Base-by-base conservation (phyloP, 306 rosid species). In the Gleditsia sinensis region DNA sequence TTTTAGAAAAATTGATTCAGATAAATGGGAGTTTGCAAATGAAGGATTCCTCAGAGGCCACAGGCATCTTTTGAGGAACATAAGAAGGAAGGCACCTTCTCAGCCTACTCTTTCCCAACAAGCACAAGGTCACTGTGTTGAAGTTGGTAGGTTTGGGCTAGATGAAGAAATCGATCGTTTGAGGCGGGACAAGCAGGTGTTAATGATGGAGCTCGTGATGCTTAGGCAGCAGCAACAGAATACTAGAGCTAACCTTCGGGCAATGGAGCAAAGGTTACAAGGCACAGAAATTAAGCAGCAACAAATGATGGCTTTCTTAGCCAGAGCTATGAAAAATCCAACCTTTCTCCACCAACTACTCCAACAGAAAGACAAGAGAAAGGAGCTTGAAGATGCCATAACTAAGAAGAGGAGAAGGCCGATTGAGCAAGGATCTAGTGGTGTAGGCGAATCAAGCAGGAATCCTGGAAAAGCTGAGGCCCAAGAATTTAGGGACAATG, bases 291-390 rank as follows among this genome's bases (percentile, higher is more conserved):
- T 19, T 51, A 91, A 83, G 84, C 98, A 93, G 82, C 85, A 78
- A 32, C 92, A 93, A 23, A 93, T 89, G 97, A 91, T 89, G 96
- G 62, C 87, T 34, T 93, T 91, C 91, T 81, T 93, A 76, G 94
- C 96, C 7, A 87, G 91, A 80, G 96, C 91, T 2, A 80, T 91
- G 85, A 88, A 85, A 71, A 93, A 88, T 34, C 97, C 97, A 16
- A 66, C 80, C 7, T 89, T 93, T 76, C 24, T 86, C 0, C 86
- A 86, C 68, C 90, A 92, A 71, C 71, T 89, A 20, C 75, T 83
- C 42, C 89, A 78, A 61, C 91, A 87, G 16, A 87, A 88, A 73
- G 91, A 86, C 79, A 83, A 82, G 20, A 77, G 81, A 49, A 86
- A 85, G 53, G 87, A 75, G 61, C 83, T 90, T 46, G 90, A 84